These are phyloP conservation scores for Puccinia novopanici DNA, from an alignment of 1,284 basidiomycete genomes.

Conservation along the genomic window DNA sequence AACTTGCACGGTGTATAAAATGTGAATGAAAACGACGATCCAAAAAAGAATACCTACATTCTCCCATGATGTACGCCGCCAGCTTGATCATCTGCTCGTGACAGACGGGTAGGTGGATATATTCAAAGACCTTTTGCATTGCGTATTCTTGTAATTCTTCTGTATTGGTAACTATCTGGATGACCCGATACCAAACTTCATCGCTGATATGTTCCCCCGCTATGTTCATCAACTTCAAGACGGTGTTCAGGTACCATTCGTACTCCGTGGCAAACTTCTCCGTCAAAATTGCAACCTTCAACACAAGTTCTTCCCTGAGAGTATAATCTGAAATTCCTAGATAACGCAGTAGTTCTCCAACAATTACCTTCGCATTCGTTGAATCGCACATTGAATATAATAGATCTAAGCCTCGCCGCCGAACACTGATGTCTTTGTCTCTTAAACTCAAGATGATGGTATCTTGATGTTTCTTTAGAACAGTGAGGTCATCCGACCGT, in stretches of 20 bases:
- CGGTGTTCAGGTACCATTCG: slow-evolving; percentile 84
- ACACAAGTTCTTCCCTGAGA: slow-evolving; percentile 93
- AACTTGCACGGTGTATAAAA: neutral
- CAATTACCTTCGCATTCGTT: slow-evolving; percentile 90
- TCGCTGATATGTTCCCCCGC: slow-evolving; percentile 98
- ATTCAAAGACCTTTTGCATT: slow-evolving; percentile 86
- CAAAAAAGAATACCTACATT: slow-evolving; percentile 60
- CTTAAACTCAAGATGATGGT: slow-evolving; percentile 92
- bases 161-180: slow-evolving; percentile 97
- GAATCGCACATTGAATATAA: slow-evolving; percentile 99
- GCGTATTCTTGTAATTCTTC: slow-evolving; percentile 87
- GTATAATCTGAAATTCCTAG: slow-evolving; percentile 92
- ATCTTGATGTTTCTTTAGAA: slow-evolving; percentile 91
- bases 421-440: slow-evolving; percentile 96
- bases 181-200: slow-evolving; percentile 98
- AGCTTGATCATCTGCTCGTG: slow-evolving; percentile 98
- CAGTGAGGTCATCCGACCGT: slow-evolving; percentile 75
- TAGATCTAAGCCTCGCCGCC: slow-evolving; percentile 87
- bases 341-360: slow-evolving; percentile 89
- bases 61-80: slow-evolving; percentile 93
- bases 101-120: slow-evolving; percentile 81
- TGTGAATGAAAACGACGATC: no score
- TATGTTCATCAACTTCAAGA: slow-evolving; percentile 88
- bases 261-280: slow-evolving; percentile 87
- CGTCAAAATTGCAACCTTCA: slow-evolving; percentile 96